Evolutionary conservation across 1,139 yeast species (phyloP).

Genomic region (Yamadazyma oceani): DNA sequence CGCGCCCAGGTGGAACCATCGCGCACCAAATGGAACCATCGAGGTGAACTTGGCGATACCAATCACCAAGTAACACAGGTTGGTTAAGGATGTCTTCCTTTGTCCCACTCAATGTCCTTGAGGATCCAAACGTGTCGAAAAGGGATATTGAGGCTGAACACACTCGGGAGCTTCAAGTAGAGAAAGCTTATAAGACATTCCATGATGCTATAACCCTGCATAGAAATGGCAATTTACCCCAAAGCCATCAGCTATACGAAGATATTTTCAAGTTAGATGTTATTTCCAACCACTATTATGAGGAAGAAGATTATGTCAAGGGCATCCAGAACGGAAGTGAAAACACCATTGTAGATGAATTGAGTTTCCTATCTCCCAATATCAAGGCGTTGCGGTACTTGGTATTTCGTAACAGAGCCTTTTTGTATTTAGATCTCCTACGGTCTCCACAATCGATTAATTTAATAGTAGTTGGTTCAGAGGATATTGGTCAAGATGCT

Average conservation of each 20-base stretch:
- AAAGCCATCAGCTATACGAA: slow-evolving; percentile 58
- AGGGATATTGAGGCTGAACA: slow-evolving; percentile 76
- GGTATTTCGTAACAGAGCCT: slow-evolving; percentile 79
- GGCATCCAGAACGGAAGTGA: slow-evolving; percentile 43
- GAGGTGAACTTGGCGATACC: no score
- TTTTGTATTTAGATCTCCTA: slow-evolving; percentile 58
- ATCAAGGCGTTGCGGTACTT: slow-evolving; percentile 72
- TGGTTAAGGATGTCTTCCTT: slow-evolving; percentile 63
- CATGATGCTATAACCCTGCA: slow-evolving; percentile 70
- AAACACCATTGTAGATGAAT: slow-evolving; percentile 39
- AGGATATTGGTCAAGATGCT: neutral
- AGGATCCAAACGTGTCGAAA: slow-evolving; percentile 56
- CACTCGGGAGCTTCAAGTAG: slow-evolving; percentile 84
- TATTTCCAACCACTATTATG: slow-evolving; percentile 50
- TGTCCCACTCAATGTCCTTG: slow-evolving; percentile 74
- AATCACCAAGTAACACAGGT: no score
- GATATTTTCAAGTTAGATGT: slow-evolving; percentile 69
- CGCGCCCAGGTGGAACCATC: no score
- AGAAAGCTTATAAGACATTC: slow-evolving; percentile 77
- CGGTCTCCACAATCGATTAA: slow-evolving; percentile 4
- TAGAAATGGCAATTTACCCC: slow-evolving; percentile 43
- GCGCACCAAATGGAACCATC: no score
- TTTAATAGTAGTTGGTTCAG: neutral
- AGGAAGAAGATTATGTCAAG: slow-evolving; percentile 38
- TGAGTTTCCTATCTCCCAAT: slow-evolving; percentile 59